Evolutionary conservation across 768 basidiomycete species (phyloP).

Genomic region (Pholiota conissans): DNA sequence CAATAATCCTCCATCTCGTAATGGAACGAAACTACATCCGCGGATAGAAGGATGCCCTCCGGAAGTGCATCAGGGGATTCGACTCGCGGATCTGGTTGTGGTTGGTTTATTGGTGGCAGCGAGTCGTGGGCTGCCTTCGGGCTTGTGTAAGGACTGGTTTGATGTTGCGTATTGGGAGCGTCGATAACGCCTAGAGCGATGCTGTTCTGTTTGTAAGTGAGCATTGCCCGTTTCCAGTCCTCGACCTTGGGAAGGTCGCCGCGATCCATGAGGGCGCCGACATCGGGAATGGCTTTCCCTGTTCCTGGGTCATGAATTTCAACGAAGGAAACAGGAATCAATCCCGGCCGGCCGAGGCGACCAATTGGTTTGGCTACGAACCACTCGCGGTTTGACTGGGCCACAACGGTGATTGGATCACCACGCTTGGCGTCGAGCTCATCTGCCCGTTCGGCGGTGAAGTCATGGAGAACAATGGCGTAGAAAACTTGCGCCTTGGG

Average conservation of each 20-base stretch:
- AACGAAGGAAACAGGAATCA: slow-evolving; percentile 97
- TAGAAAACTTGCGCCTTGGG: slow-evolving; percentile 75
- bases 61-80: slow-evolving; percentile 55
- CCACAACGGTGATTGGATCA: slow-evolving; percentile 94
- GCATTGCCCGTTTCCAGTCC: slow-evolving; percentile 96
- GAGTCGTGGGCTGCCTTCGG: slow-evolving; percentile 25
- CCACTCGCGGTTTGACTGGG: slow-evolving; percentile 99
- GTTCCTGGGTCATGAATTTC: slow-evolving; percentile 93
- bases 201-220: slow-evolving; percentile 93
- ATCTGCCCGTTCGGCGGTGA: slow-evolving; percentile 91
- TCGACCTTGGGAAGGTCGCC: slow-evolving; percentile 95
- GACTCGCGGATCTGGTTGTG: slow-evolving; percentile 33
- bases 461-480: slow-evolving; percentile 95
- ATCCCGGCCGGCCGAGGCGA: slow-evolving; percentile 88
- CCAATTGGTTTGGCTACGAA: slow-evolving; percentile 99
- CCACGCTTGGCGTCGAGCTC: slow-evolving; percentile 95
- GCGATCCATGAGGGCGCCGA: slow-evolving; percentile 76
- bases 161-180: slow-evolving; percentile 42
- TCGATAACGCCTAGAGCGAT: slow-evolving; percentile 95
- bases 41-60: slow-evolving; percentile 82
- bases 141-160: slow-evolving; percentile 20
- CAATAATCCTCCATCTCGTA: slow-evolving; percentile 95
- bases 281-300: slow-evolving; percentile 73
- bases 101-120: slow-evolving; percentile 27
- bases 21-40: slow-evolving; percentile 95